Base-by-base conservation (phyloP, 2,329 filamentous ascomycete genomes). In the Colletotrichum plurivorum region DNA sequence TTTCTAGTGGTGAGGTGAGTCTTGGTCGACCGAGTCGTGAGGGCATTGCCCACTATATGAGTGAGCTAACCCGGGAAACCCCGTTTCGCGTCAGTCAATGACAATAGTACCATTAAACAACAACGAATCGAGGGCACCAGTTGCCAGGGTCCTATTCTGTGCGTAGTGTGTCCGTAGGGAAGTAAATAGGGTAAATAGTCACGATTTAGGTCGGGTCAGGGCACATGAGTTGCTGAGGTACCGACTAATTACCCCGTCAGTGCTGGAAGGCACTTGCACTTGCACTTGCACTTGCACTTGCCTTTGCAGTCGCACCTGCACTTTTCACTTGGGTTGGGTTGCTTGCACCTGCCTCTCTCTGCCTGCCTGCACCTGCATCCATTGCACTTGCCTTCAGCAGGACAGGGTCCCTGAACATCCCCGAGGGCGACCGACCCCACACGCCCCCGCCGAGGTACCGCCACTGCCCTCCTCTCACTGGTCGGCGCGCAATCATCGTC, bases 371-470 rank as follows among this genome's bases (percentile, higher is more conserved):
- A 12, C 31, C 10, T 36, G 8, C 31, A 36, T 12, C 36, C n/a
- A 25, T 18, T 45, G 20, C 20, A 27, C 41, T 41, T 45, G 53
- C 57, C 46, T 46, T 60, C 63, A 65, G 63, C 63, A 48, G 60
- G 55, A 60, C 46, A 59, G 55, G 61, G 53, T 18, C 55, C 62
- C 54, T 46, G 59, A 60, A n/a, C 55, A 8, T 10, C 54, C 53
- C 63, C 54, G 46, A 59, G 22, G 25, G 22, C 53, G 31, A 36
- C 22, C 22, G 31, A 27, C 54, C 46, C 61, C 61, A 64, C 54
- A 20, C 54, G 15, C 15, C 54, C 54, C 31, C 48, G 41, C 41
- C 41, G 13, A 20, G 46, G 20, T 27, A 22, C 48, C 48, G 48
- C 48, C 48, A 20, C 48, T 52, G 13, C 10, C 20, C 48, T 52